Evolutionary conservation across 306 rosid species (phyloP).

Genomic region (Fragaria nilgerrensis): DNA sequence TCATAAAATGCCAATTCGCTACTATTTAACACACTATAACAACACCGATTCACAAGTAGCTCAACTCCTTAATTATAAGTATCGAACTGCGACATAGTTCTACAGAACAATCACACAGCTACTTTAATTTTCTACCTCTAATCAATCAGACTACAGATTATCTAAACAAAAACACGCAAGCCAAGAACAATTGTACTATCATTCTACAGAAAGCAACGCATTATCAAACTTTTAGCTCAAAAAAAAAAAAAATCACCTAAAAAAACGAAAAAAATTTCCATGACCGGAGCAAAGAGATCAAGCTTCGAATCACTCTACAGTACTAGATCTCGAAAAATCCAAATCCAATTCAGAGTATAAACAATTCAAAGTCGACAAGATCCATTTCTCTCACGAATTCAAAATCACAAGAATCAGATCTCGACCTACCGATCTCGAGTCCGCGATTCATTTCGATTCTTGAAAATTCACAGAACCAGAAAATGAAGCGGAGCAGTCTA

Average conservation of each 20-base stretch:
- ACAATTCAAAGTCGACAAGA: not conserved
- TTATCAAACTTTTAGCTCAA: not conserved
- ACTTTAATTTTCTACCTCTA: no score
- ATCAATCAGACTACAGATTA: no score
- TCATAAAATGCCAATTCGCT: slow-evolving; percentile 1
- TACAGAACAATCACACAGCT: no score
- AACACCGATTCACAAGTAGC: no score
- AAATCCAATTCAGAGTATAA: not conserved
- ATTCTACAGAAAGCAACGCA: not conserved
- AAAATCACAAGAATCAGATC: not conserved
- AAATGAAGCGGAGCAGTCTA: not conserved
- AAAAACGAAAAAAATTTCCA: no score
- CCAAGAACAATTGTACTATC: not conserved
- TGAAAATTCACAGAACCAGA: not conserved
- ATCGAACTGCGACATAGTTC: no score
- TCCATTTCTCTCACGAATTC: not conserved
- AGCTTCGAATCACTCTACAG: no score
- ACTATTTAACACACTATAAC: no score
- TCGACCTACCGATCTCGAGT: not conserved
- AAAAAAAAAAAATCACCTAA: not conserved
- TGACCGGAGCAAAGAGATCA: no score
- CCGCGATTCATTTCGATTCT: not conserved
- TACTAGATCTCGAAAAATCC: not conserved
- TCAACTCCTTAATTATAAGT: no score
- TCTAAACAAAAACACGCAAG: not conserved